Percentiles rank a stretch among this genome's conserved stretches.
Evolutionary conservation across 1,284 basidiomycete species (phyloP).

Genomic region (Athelia psychrophila): DNA sequence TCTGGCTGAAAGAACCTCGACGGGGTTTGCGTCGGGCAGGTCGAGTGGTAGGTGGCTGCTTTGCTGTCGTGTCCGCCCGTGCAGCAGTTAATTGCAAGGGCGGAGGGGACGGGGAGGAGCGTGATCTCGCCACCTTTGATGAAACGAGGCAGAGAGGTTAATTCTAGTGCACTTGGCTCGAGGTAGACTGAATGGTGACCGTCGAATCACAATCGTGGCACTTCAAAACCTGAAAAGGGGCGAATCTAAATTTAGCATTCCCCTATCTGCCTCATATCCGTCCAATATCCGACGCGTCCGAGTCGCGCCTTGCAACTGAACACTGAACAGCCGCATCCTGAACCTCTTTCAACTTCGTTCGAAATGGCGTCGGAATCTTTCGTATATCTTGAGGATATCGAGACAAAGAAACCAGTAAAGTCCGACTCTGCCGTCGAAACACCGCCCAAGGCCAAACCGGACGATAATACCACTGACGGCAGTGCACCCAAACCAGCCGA

Average conservation of each 20-base stretch:
- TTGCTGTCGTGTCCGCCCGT: constrained; percentile 40
- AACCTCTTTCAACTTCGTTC: too few relatives aligned
- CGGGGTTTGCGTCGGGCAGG: constrained; percentile 34
- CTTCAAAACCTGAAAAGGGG: too few relatives aligned
- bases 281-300: constrained; percentile 1
- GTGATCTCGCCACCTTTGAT: constrained; percentile 71
- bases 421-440: not conserved
- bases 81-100: constrained; percentile 38
- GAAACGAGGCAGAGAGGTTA: not conserved
- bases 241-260: not conserved
- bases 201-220: too few relatives aligned
- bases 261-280: not conserved
- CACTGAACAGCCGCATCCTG: too few relatives aligned
- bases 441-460: constrained; percentile 1
- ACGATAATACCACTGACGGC: constrained; percentile 9
- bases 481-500: constrained; percentile 8
- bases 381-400: constrained; percentile 61
- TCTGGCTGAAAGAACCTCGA: constrained; percentile 13
- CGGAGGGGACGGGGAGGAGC: constrained; percentile 73
- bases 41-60: constrained; percentile 32
- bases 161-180: not conserved
- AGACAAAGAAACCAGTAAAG: constrained; percentile 17
- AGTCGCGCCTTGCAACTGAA: not conserved
- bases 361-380: constrained; percentile 22
- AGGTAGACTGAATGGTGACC: not conserved